Evolutionary conservation across 257 asterid genomes (phyloP).

Genomic region (Cruciata laevipes): DNA sequence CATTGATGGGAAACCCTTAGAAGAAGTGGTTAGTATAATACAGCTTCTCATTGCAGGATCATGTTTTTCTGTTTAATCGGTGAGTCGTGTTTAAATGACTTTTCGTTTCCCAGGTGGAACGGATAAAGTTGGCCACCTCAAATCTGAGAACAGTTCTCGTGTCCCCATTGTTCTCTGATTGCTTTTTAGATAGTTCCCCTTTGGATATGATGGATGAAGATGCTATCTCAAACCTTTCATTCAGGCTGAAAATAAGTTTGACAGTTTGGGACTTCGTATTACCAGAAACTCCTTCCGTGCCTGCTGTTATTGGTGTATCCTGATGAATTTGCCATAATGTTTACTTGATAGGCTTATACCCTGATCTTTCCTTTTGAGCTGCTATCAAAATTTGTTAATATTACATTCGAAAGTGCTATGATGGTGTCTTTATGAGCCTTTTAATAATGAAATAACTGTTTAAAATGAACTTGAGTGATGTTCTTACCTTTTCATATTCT

Average conservation of each 20-base stretch:
- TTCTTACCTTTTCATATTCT: background rate
- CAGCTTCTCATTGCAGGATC: slow-evolving; percentile 18
- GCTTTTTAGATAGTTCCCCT: slow-evolving; percentile 59
- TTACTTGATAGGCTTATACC: background rate
- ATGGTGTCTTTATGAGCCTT: background rate
- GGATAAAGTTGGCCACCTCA: slow-evolving; percentile 67
- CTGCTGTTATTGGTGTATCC: slow-evolving; percentile 99
- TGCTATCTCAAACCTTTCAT: slow-evolving; percentile 60
- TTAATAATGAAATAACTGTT: background rate
- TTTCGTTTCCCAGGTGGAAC: slow-evolving; percentile 51
- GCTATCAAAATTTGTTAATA: background rate
- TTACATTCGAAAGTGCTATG: background rate
- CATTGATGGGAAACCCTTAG: slow-evolving; percentile 60
- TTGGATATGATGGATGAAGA: slow-evolving; percentile 96
- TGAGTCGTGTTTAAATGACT: slow-evolving; percentile 15
- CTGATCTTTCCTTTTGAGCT: background rate
- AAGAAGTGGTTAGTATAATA: slow-evolving; percentile 68
- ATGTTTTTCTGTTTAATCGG: slow-evolving; percentile 2
- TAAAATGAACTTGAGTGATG: background rate
- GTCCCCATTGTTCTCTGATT: slow-evolving; percentile 74
- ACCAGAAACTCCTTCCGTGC: slow-evolving; percentile 90
- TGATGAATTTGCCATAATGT: slow-evolving; percentile 9
- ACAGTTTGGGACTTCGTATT: slow-evolving; percentile 93
- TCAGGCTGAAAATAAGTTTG: slow-evolving; percentile 73
- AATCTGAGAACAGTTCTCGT: slow-evolving; percentile 73